Base-by-base conservation (phyloP, 495 filamentous ascomycete genomes). In the Halenospora varia region DNA sequence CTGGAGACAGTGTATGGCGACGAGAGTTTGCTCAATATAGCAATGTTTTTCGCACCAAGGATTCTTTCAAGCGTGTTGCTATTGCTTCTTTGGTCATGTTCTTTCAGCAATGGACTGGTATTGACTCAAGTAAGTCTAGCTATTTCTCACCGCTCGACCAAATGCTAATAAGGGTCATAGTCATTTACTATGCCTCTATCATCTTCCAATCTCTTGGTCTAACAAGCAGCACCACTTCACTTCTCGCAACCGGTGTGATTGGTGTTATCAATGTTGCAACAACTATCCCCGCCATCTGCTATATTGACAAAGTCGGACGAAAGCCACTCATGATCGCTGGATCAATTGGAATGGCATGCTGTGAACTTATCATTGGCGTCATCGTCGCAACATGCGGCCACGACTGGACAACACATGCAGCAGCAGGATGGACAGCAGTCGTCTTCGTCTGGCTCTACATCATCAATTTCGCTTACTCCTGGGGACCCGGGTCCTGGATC, bases 401-500 rank as follows among this genome's bases (percentile, higher is more conserved):
- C n/a, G n/a, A n/a, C n/a, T n/a, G n/a, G n/a, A n/a, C n/a, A n/a
- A n/a, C n/a, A n/a, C n/a, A n/a, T n/a, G n/a, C n/a, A n/a, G n/a
- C n/a, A n/a, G n/a, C n/a, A n/a, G n/a, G n/a, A n/a, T n/a, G n/a
- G n/a, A n/a, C 3, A 17, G 78, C 75, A 1, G 73, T 81, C 53
- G 74, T 74, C 3, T 74, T 77, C 72, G 77, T 82, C 35, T 82
- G 78, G 56, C 48, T 82, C 46, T 79, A 72, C n/a, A 77, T 76
- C 2, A 65, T 55, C 26, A 52, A 23, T n/a, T 51, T 26, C 41
- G 17, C 19, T 71, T 77, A 10, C 80, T 82, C 78, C 51, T 85
- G 79, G 79, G 81, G 80, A 63, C 72, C 69, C 1, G 79, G 83
- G 66, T 81, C 83, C 57, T 87, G 82, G 59, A 73, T 85, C 2